A percentile compares a stretch with the other conserved stretches of the same genome.
Evolutionary conservation across 257 asterid species (phyloP).

Genomic region (Eustoma russellianum): DNA sequence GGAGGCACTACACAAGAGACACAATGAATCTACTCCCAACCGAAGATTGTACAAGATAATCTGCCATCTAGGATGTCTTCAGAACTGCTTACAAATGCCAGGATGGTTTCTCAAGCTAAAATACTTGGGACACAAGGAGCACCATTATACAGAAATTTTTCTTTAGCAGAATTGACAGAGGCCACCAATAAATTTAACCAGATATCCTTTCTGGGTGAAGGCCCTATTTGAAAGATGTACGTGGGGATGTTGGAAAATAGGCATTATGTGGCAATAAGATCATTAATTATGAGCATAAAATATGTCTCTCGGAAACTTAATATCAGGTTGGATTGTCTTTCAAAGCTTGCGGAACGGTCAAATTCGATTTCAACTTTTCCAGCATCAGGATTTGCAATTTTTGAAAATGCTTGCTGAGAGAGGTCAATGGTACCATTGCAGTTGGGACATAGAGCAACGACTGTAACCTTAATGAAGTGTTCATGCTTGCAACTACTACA

Average conservation of each 20-base stretch:
- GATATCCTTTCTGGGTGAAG: constrained; percentile 65
- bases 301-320: too few relatives aligned
- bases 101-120: constrained; percentile 66
- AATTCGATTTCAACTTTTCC: background rate
- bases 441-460: constrained; percentile 1
- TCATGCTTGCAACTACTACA: background rate
- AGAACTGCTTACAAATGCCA: constrained; percentile 60
- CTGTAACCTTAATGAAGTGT: background rate
- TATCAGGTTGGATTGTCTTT: too few relatives aligned
- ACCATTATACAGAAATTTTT: constrained; percentile 44
- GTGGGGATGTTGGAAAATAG: constrained; percentile 1
- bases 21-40: constrained; percentile 32
- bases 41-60: constrained; percentile 52
- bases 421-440: constrained; percentile 1
- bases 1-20: too few relatives aligned
- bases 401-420: constrained; percentile 2
- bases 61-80: constrained; percentile 46
- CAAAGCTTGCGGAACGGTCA: too few relatives aligned
- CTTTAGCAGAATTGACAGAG: constrained; percentile 57
- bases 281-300: too few relatives aligned
- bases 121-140: too few relatives aligned
- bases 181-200: constrained; percentile 66
- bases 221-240: constrained; percentile 83
- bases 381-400: constrained; percentile 2
- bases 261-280: too few relatives aligned